phyloP scores from a whole-genome alignment of 1,284 basidiomycete genomes.

The Anthracocystis setariae region DNA sequence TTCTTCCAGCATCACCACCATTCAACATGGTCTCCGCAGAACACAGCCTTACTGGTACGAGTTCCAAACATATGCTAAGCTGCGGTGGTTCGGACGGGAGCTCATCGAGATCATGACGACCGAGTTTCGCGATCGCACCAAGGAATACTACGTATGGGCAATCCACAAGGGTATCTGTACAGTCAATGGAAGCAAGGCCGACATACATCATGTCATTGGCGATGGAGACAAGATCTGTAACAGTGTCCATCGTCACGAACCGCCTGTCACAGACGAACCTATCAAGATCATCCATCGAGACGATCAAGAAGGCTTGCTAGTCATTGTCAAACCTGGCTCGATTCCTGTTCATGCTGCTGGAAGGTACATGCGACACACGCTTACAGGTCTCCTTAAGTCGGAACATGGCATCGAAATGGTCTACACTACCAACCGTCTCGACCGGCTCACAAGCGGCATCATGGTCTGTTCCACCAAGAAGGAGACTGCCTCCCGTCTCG shows the following conservation, averaged over 20 bases:
- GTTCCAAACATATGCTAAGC: constrained; percentile 82
- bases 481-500: constrained; percentile 77
- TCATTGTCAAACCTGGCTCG: constrained; percentile 74
- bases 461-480: constrained; percentile 90
- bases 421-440: constrained; percentile 91
- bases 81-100: constrained; percentile 85
- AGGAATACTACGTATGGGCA: constrained; percentile 70
- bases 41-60: constrained; percentile 65
- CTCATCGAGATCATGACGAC: constrained; percentile 71
- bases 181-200: constrained; percentile 85
- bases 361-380: constrained; percentile 64
- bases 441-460: constrained; percentile 91
- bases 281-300: constrained; percentile 84
- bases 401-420: constrained; percentile 85
- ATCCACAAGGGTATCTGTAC: constrained; percentile 93
- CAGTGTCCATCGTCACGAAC: constrained; percentile 93
- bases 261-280: constrained; percentile 87
- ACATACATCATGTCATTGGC: constrained; percentile 80
- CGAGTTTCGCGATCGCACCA: constrained; percentile 68
- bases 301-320: constrained; percentile 81
- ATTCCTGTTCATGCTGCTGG: constrained; percentile 66
- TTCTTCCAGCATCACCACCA: constrained; percentile 8
- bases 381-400: constrained; percentile 84
- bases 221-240: constrained; percentile 91
- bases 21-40: constrained; percentile 38